A percentile compares a stretch with the other conserved stretches of the same genome.
These are phyloP conservation scores for Rhodotorula paludigena DNA, from an alignment of 768 basidiomycete species.

Conservation along the genomic window DNA sequence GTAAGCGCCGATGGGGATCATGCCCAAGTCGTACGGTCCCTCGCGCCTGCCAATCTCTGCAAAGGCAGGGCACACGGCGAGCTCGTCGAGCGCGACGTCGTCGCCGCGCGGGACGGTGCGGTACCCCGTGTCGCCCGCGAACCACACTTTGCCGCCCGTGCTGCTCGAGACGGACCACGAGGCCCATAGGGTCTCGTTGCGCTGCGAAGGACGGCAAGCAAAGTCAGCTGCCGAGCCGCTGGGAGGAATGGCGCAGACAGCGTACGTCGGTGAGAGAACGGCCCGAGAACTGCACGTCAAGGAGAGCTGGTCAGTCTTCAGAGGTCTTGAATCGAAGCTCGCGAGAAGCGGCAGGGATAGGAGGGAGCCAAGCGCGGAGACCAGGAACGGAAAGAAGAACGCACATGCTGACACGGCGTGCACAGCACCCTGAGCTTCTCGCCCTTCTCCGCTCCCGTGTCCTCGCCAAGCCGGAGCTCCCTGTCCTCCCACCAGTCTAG, in stretches of 20 bases:
- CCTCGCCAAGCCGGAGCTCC: slow-evolving; percentile 1
- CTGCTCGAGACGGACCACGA: slow-evolving; percentile 58
- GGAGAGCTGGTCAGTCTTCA: too few relatives aligned
- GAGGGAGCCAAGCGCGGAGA: too few relatives aligned
- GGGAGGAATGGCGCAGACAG: background rate
- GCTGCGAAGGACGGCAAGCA: slow-evolving; percentile 49
- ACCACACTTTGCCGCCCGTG: slow-evolving; percentile 25
- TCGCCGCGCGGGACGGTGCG: slow-evolving; percentile 41
- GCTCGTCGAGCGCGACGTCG: slow-evolving; percentile 36
- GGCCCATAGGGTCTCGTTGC: slow-evolving; percentile 61
- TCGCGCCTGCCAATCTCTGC: slow-evolving; percentile 62
- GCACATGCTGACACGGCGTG: slow-evolving; percentile 64
- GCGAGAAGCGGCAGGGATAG: too few relatives aligned
- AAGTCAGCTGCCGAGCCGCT: background rate
- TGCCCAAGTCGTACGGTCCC: slow-evolving; percentile 62
- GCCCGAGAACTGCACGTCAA: slow-evolving; percentile 9
- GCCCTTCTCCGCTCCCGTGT: slow-evolving; percentile 17
- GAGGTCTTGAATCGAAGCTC: too few relatives aligned
- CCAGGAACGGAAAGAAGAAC: slow-evolving; percentile 46
- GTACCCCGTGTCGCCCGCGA: slow-evolving; percentile 43
- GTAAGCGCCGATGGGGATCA: slow-evolving; percentile 65
- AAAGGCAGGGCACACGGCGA: slow-evolving; percentile 65
- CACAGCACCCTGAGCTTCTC: slow-evolving; percentile 55
- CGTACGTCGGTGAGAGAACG: slow-evolving; percentile 9
- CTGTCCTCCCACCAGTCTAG: slow-evolving; percentile 55